phyloP scores from a whole-genome alignment of 208 protist genomes.

The Leishmania braziliensis region DNA sequence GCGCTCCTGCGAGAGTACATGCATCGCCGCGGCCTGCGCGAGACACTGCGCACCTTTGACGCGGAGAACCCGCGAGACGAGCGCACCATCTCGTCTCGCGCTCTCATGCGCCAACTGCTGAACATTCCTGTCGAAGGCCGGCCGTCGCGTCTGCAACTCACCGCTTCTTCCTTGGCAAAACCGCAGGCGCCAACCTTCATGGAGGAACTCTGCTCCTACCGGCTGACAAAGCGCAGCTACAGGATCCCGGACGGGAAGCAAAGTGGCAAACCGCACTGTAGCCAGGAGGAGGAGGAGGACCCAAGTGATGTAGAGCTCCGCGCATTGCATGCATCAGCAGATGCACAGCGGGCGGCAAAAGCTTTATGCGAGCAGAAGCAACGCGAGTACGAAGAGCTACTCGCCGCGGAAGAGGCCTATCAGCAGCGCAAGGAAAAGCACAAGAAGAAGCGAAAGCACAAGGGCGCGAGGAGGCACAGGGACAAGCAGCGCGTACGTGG shows the following conservation, averaged over 20 bases:
- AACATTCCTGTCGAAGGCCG: conserved; percentile 67
- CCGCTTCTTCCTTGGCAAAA: conserved; percentile 23
- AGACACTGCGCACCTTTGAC: conserved; percentile 75
- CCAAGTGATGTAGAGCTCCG: conserved; percentile 65
- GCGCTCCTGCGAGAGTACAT: conserved; percentile 90
- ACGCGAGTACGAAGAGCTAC: conserved; percentile 32
- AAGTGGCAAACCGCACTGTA: neutral
- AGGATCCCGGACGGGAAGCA: neutral
- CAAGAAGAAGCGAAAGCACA: conserved; percentile 4
- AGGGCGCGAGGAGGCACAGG: neutral
- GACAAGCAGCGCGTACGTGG: neutral
- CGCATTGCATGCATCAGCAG: conserved; percentile 29
- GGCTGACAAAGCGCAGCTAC: conserved; percentile 60
- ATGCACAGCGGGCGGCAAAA: conserved; percentile 19
- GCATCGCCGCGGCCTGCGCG: conserved; percentile 70
- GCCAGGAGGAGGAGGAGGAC: conserved; percentile 37
- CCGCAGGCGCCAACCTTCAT: conserved; percentile 62
- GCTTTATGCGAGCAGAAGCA: conserved; percentile 30
- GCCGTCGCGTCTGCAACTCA: conserved; percentile 42
- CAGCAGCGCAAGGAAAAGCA: conserved; percentile 19
- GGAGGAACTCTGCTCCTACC: conserved; percentile 83
- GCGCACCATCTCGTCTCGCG: conserved; percentile 72
- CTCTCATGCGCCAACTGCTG: conserved; percentile 76
- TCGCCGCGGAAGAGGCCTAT: conserved; percentile 30
- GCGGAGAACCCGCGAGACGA: conserved; percentile 68